These are phyloP conservation scores for Papiliotrema flavescens DNA, from an alignment of 1,284 basidiomycete genomes.

Conservation along the genomic window DNA sequence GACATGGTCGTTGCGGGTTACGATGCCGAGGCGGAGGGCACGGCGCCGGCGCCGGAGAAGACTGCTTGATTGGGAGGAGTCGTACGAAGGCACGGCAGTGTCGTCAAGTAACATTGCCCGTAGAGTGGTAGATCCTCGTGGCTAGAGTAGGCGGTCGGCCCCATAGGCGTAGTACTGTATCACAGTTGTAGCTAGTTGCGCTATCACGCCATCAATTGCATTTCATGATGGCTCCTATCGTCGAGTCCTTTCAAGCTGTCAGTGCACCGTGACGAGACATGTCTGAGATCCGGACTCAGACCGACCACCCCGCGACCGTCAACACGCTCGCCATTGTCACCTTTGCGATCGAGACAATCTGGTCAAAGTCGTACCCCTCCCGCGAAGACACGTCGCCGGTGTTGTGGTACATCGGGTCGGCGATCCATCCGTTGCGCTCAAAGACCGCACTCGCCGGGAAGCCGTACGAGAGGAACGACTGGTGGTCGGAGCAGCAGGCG, in stretches of 20 bases:
- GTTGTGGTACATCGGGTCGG: conserved; percentile 66
- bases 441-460: conserved; percentile 69
- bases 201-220: too few relatives aligned
- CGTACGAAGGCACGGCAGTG: too few relatives aligned
- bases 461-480: conserved; percentile 72
- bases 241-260: too few relatives aligned
- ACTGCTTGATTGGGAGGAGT: not conserved
- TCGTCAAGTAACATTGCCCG: too few relatives aligned
- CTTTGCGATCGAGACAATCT: conserved; percentile 74
- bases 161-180: not conserved
- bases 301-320: conserved; percentile 39
- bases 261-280: too few relatives aligned
- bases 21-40: conserved; percentile 50
- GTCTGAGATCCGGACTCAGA: not conserved
- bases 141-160: not conserved
- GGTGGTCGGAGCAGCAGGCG: conserved; percentile 82
- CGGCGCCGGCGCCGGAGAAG: not conserved
- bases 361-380: conserved; percentile 72
- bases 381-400: conserved; percentile 72
- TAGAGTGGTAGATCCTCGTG: too few relatives aligned
- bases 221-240: too few relatives aligned
- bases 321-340: conserved; percentile 57
- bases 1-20: conserved; percentile 93
- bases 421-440: conserved; percentile 72
- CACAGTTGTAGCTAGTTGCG: too few relatives aligned